A percentile compares a stretch with the other conserved stretches of the same genome.
phyloP scores from a whole-genome alignment of 148 eudicot genomes.

The Fallopia convolvulus region DNA sequence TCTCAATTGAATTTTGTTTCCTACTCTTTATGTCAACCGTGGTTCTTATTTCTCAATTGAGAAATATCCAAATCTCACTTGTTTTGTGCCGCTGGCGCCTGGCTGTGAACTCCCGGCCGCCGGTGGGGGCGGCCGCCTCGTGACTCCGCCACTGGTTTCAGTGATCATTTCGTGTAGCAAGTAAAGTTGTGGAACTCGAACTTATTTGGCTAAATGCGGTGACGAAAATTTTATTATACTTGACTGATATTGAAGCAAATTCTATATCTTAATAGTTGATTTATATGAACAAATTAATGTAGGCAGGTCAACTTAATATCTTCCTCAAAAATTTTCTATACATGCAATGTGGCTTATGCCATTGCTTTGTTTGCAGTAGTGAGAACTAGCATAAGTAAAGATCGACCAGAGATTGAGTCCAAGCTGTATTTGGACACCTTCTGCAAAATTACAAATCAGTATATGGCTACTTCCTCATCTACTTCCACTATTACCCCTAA shows the following conservation, averaged over 20 bases:
- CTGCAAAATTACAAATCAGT: slow-evolving; percentile 18
- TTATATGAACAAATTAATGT: neutral
- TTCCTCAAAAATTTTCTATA: neutral
- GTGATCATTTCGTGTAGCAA: neutral
- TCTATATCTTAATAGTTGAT: neutral
- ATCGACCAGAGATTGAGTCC: slow-evolving; percentile 25
- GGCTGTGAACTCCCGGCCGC: no score
- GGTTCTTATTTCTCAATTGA: no score
- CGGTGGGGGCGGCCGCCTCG: no score
- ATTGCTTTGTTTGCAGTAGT: slow-evolving; percentile 5
- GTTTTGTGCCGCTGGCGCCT: no score
- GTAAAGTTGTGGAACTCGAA: neutral
- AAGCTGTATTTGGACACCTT: slow-evolving; percentile 18
- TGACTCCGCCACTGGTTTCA: no score
- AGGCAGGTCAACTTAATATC: neutral
- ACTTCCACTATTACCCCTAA: slow-evolving; percentile 40
- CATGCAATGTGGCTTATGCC: neutral
- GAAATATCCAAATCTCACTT: no score
- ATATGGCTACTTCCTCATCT: slow-evolving; percentile 28
- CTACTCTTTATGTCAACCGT: no score
- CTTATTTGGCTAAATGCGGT: neutral
- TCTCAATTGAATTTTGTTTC: no score
- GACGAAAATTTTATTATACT: neutral
- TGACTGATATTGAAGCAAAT: neutral
- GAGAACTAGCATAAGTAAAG: neutral